Conservation (phyloP, 768 basidiomycete species). For the Tricholoma matsutake region DNA sequence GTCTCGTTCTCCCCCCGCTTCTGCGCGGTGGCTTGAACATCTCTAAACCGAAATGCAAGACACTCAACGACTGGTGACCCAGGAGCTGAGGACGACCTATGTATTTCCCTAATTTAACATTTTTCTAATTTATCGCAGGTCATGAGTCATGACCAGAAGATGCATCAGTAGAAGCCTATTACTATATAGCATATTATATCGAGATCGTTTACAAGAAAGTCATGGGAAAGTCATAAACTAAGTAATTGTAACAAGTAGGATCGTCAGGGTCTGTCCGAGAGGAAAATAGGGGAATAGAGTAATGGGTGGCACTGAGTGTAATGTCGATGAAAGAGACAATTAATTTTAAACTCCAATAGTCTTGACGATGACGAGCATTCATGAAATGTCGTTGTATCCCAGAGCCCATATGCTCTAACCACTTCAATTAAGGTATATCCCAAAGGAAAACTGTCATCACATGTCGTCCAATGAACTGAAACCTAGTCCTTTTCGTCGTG, state of each 20-base stretch:
- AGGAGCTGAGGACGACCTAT: not conserved
- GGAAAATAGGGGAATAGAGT: constrained; percentile 6
- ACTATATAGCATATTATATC: constrained; percentile 16
- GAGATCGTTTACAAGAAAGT: not conserved
- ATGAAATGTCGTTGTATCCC: constrained; percentile 9
- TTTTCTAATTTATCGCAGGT: constrained; percentile 4
- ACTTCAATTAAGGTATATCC: constrained; percentile 6
- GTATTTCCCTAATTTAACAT: not conserved
- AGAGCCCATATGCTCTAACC: constrained; percentile 17
- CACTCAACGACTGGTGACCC: constrained; percentile 69
- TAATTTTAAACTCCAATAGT: not conserved
- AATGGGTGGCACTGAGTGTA: constrained; percentile 5
- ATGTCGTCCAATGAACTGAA: constrained; percentile 39
- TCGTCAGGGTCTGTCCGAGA: not conserved
- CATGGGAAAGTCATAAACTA: constrained; percentile 1
- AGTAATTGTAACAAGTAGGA: not conserved
- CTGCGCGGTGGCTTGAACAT: constrained; percentile 87
- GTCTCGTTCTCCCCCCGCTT: constrained; percentile 79
- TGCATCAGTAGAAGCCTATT: constrained; percentile 6
- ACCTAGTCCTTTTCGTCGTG: constrained; percentile 45
- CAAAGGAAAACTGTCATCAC: constrained; percentile 19
- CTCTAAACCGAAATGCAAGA: constrained; percentile 60
- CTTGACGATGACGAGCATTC: constrained; percentile 6
- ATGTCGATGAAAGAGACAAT: constrained; percentile 8
- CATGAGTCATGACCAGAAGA: no score